These are phyloP conservation scores for Capillidium rhysosporum DNA, from an alignment of 371 early-diverging fungal genomes.

Conservation along the genomic window DNA sequence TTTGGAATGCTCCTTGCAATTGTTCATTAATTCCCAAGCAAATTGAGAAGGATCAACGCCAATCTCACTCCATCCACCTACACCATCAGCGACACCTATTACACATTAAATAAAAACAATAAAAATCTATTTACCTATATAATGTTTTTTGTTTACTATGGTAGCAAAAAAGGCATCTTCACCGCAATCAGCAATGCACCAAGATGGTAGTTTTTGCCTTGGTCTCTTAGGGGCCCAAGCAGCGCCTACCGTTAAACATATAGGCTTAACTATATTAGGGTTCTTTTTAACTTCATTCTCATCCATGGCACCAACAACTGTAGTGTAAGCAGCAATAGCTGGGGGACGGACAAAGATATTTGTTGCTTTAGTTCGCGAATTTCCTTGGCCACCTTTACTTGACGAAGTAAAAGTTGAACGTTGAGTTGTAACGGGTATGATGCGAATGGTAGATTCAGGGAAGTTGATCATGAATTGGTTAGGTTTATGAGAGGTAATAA, in stretches of 20 bases:
- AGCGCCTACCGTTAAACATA: background rate
- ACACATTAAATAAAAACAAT: background rate
- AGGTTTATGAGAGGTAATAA: background rate
- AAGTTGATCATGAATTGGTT: background rate
- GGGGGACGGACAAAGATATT: background rate
- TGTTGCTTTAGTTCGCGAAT: background rate
- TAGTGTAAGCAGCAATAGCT: background rate
- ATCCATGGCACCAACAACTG: background rate
- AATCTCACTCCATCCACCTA: conserved; percentile 44
- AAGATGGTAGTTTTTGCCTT: background rate
- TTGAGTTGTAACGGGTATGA: background rate
- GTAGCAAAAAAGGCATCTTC: conserved; percentile 7
- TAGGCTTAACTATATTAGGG: background rate
- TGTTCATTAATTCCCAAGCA: conserved; percentile 48
- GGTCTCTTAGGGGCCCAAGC: conserved; percentile 7
- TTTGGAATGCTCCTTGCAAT: conserved; percentile 34
- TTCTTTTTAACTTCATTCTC: background rate
- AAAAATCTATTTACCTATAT: background rate
- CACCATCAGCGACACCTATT: conserved; percentile 45
- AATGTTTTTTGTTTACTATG: background rate
- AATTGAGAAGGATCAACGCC: conserved; percentile 32
- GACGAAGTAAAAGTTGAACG: background rate
- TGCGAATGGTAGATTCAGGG: background rate
- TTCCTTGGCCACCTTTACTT: background rate
- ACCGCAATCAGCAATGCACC: conserved; percentile 6